A percentile compares a stretch with the other conserved stretches of the same genome.
Evolutionary conservation across 129 eudicot species (phyloP).

Genomic region (Mikania micrantha): DNA sequence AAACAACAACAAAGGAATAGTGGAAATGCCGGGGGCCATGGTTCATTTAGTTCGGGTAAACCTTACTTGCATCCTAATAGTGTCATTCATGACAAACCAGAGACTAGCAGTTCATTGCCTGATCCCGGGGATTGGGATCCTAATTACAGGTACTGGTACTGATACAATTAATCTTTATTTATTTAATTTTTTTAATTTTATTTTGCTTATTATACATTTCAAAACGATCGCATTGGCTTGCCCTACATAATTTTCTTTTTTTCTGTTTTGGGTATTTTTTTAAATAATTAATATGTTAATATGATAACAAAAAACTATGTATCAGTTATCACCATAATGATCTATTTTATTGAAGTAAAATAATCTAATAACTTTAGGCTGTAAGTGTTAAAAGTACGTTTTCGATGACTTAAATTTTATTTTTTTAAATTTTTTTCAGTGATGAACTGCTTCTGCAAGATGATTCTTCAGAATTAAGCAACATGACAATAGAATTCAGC

Average conservation of each 20-base stretch:
- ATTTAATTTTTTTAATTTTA: not conserved
- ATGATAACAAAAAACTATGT: no score
- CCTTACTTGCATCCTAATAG: conserved; percentile 44
- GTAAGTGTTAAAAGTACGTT: not conserved
- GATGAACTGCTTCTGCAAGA: conserved; percentile 91
- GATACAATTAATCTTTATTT: not conserved
- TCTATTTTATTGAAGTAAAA: not conserved
- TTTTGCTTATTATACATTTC: no score
- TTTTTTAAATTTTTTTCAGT: conserved; percentile 34
- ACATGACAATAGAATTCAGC: conserved; percentile 52
- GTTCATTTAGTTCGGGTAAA: conserved; percentile 32
- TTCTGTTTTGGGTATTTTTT: no score
- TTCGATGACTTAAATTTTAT: not conserved
- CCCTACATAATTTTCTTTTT: no score
- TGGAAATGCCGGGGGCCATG: conserved; percentile 28
- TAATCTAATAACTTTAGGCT: not conserved
- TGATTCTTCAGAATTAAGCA: conserved; percentile 55
- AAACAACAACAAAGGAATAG: conserved; percentile 46
- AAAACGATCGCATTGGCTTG: no score
- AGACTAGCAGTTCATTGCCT: conserved; percentile 61
- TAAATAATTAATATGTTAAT: no score
- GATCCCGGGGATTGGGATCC: conserved; percentile 99
- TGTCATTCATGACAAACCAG: conserved; percentile 48
- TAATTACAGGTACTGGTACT: conserved; percentile 71
- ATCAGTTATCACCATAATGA: not conserved